Conservation (phyloP, 305 asterid genomes). For the Rubia occidens region DNA sequence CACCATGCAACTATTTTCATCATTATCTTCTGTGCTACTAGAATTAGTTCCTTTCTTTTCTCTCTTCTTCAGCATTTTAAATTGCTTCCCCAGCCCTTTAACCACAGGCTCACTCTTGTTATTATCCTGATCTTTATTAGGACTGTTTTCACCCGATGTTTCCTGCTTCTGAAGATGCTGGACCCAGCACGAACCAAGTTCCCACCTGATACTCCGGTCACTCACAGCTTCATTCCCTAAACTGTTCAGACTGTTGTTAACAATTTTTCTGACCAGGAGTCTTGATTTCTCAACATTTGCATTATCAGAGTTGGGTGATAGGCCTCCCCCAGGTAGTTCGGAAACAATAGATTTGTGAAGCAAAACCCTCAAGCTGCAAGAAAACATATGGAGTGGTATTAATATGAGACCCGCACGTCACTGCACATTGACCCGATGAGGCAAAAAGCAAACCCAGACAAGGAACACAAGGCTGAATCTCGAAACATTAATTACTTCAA, state of each 20-base stretch:
- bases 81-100: slow-evolving; percentile 95
- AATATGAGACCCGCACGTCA: not conserved
- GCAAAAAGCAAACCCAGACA: not conserved
- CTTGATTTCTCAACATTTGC: slow-evolving; percentile 39
- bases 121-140: slow-evolving; percentile 43
- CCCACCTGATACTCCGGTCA: slow-evolving; percentile 77
- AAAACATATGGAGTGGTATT: not conserved
- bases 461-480: not conserved
- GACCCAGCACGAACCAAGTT: slow-evolving; percentile 98
- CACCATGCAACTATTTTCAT: slow-evolving; percentile 35
- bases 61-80: slow-evolving; percentile 85
- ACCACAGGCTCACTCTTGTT: slow-evolving; percentile 61
- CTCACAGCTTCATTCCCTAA: slow-evolving; percentile 33
- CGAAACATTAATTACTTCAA: not conserved
- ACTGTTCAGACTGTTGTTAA: slow-evolving; percentile 53
- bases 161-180: slow-evolving; percentile 96
- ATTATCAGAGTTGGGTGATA: slow-evolving; percentile 36
- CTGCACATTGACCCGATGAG: not conserved
- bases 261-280: slow-evolving; percentile 47
- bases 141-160: slow-evolving; percentile 31
- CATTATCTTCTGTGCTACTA: slow-evolving; percentile 32
- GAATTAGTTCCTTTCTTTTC: slow-evolving; percentile 37
- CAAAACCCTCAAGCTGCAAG: slow-evolving; percentile 74
- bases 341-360: slow-evolving; percentile 41
- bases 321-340: slow-evolving; percentile 44